Evolutionary conservation across 2,329 filamentous ascomycete species (phyloP).

Genomic region (Chaetoscypha palmicola): DNA sequence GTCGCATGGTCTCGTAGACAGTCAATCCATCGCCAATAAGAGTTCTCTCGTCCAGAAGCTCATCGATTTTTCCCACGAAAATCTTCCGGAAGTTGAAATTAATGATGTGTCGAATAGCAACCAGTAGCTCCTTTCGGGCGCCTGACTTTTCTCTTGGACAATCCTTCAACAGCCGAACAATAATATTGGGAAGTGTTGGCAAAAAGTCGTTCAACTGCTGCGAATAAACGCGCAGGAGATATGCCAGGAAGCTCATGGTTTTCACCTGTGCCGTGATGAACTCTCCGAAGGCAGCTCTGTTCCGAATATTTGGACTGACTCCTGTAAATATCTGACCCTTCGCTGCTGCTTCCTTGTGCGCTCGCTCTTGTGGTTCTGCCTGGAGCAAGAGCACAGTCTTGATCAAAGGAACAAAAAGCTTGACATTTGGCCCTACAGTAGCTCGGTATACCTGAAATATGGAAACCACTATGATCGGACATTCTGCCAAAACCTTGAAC

Average conservation of each 20-base stretch:
- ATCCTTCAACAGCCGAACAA: conserved; percentile 85
- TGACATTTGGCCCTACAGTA: conserved; percentile 77
- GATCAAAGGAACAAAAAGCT: conserved; percentile 86
- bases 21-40: conserved; percentile 93
- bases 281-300: conserved; percentile 88
- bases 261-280: conserved; percentile 98
- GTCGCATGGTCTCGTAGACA: conserved; percentile 93
- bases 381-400: conserved; percentile 84
- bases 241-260: conserved; percentile 97
- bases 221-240: conserved; percentile 80
- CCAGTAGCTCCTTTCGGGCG: conserved; percentile 87
- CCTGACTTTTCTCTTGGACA: conserved; percentile 92
- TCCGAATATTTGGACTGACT: conserved; percentile 88
- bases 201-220: conserved; percentile 84
- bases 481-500: conserved; percentile 96
- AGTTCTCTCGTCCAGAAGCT: conserved; percentile 87
- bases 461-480: conserved; percentile 96
- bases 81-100: conserved; percentile 98
- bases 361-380: conserved; percentile 87
- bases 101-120: conserved; percentile 96
- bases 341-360: conserved; percentile 75
- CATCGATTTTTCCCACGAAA: conserved; percentile 89
- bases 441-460: conserved; percentile 89
- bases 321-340: conserved; percentile 82
- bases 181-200: conserved; percentile 75